These are phyloP conservation scores for Paecilomyces sp. DNA, from an alignment of 2,329 filamentous ascomycete species.

Conservation along the genomic window DNA sequence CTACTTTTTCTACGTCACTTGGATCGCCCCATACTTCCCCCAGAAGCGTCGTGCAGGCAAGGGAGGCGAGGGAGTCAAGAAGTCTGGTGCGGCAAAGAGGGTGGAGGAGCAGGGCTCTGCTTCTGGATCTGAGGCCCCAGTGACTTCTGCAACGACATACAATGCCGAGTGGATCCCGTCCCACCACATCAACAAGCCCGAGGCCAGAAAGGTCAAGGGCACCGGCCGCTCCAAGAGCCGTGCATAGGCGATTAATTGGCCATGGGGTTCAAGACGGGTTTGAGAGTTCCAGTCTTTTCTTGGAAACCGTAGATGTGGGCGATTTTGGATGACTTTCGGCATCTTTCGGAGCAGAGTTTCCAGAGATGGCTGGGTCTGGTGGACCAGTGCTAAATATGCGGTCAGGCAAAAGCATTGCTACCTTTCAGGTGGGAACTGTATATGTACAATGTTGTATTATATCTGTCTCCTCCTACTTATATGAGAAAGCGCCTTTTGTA, in stretches of 20 bases:
- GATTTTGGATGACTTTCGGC: background rate
- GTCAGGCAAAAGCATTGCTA: background rate
- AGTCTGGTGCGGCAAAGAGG: conserved; percentile 60
- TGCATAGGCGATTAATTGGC: conserved; percentile 12
- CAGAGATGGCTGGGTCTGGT: background rate
- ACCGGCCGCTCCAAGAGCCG: conserved; percentile 31
- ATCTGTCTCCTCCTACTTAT: background rate
- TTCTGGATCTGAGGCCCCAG: conserved; percentile 63
- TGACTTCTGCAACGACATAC: conserved; percentile 66
- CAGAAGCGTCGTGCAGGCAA: conserved; percentile 60
- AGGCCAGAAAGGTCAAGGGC: conserved; percentile 56
- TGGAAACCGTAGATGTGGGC: background rate
- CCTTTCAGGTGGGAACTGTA: background rate
- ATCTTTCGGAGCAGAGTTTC: background rate
- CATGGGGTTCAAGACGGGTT: background rate
- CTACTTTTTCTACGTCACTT: conserved; percentile 98
- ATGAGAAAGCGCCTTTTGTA: background rate
- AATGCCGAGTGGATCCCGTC: conserved; percentile 92
- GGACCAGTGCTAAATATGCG: background rate
- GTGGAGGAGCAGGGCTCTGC: conserved; percentile 56
- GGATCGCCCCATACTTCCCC: conserved; percentile 93
- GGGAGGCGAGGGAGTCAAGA: conserved; percentile 56
- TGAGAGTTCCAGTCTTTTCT: background rate
- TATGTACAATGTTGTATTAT: background rate
- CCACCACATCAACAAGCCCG: conserved; percentile 79